Conservation (phyloP, 129 eudicot genomes). For the Mikania micrantha region DNA sequence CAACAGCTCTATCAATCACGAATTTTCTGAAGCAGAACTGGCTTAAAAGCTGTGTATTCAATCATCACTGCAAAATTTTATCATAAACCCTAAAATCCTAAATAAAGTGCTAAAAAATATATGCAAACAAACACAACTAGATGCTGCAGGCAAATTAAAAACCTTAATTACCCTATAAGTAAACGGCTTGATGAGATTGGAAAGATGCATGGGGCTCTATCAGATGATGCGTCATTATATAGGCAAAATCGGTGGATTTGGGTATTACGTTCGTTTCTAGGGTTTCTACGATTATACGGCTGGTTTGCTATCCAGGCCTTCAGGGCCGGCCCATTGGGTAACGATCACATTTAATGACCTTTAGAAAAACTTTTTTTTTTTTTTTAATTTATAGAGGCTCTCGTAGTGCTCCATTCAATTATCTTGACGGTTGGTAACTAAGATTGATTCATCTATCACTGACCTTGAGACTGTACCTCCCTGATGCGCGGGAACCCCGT, state of each 20-base stretch:
- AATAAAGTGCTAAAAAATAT: too few relatives aligned
- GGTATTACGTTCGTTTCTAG: neutral
- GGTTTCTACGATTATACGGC: neutral
- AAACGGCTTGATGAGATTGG: neutral
- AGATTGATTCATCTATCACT: too few relatives aligned
- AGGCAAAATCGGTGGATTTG: neutral
- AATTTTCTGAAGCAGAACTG: conserved; percentile 97
- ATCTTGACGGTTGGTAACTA: too few relatives aligned
- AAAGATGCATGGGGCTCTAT: neutral
- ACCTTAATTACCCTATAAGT: neutral
- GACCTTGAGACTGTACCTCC: too few relatives aligned
- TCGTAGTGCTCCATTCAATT: too few relatives aligned
- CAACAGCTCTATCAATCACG: conserved; percentile 83
- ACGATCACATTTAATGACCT: neutral
- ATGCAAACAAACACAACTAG: too few relatives aligned
- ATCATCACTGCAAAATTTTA: conserved; percentile 50
- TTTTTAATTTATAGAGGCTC: too few relatives aligned
- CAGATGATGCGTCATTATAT: conserved; percentile 4
- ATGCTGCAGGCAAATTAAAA: too few relatives aligned
- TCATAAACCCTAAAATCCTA: neutral
- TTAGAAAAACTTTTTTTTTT: too few relatives aligned
- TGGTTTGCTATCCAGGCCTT: too few relatives aligned
- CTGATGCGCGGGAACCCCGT: too few relatives aligned
- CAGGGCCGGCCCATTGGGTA: conserved; percentile 17
- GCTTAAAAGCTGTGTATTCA: conserved; percentile 56